Percentiles rank a stretch among this genome's conserved stretches.
These are phyloP conservation scores for Fusarium pininemorale DNA, from an alignment of 2,329 filamentous ascomycete genomes.

Conservation along the genomic window DNA sequence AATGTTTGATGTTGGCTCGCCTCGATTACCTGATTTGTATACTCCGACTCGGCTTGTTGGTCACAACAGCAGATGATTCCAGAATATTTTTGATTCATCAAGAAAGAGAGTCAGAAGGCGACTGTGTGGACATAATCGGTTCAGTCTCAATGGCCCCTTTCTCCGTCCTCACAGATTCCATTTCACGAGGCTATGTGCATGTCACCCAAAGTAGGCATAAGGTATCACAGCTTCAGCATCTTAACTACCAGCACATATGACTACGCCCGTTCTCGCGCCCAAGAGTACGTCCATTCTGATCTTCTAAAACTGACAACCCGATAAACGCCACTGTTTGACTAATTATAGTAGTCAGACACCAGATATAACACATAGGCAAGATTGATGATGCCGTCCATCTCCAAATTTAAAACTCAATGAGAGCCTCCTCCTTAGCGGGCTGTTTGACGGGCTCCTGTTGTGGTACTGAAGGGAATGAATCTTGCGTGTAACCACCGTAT, in stretches of 20 bases:
- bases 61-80: not conserved
- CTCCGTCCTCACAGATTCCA: not conserved
- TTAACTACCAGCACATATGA: not conserved
- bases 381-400: not conserved
- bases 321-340: slow-evolving; percentile 21
- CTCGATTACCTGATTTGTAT: slow-evolving; percentile 22
- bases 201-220: not conserved
- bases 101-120: not conserved
- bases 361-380: not conserved
- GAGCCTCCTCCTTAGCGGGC: slow-evolving; percentile 74
- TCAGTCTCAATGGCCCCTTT: not conserved
- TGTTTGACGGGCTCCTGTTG: slow-evolving; percentile 53
- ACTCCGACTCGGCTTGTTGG: slow-evolving; percentile 5
- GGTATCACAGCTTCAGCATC: slow-evolving; percentile 12
- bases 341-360: not conserved
- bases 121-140: not conserved
- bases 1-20: slow-evolving; percentile 15
- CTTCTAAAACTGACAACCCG: slow-evolving; percentile 14
- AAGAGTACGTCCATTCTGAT: slow-evolving; percentile 16
- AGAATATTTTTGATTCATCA: not conserved
- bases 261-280: not conserved
- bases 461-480: slow-evolving; percentile 71
- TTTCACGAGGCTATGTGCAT: not conserved
- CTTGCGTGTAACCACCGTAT: slow-evolving; percentile 64
- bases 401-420: slow-evolving; percentile 76